These are phyloP conservation scores for Coemansia sp. DNA, from an alignment of 192 early-diverging fungal genomes.

Conservation along the genomic window DNA sequence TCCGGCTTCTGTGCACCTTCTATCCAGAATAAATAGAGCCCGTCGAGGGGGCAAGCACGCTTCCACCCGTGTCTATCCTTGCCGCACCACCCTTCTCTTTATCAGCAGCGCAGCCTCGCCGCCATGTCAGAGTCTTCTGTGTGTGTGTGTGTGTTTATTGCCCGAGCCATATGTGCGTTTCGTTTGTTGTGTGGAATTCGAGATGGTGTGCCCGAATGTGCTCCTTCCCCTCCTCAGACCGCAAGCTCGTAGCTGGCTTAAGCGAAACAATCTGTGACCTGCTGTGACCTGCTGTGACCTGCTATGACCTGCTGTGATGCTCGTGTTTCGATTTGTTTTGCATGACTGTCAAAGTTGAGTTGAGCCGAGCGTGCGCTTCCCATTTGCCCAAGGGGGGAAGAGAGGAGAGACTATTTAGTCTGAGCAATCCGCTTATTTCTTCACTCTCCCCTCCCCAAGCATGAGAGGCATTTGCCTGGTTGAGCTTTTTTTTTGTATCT, in stretches of 20 bases:
- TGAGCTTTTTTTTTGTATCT: slow-evolving; percentile 10
- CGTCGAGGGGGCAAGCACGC: too few relatives aligned
- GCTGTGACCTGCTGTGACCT: too few relatives aligned
- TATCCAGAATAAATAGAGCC: too few relatives aligned
- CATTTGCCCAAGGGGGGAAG: background rate
- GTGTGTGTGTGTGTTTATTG: too few relatives aligned
- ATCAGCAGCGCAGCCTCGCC: background rate
- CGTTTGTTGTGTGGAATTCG: slow-evolving; percentile 1
- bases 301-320: background rate
- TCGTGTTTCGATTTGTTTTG: slow-evolving; percentile 16
- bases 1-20: too few relatives aligned
- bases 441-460: background rate
- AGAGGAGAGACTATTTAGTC: background rate
- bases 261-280: background rate
- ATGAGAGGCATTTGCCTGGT: slow-evolving; percentile 1
- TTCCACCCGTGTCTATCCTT: too few relatives aligned
- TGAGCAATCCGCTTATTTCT: background rate
- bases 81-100: background rate
- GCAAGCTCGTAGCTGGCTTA: background rate
- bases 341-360: background rate
- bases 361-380: background rate
- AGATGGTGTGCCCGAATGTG: slow-evolving; percentile 12
- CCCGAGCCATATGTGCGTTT: too few relatives aligned
- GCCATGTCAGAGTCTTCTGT: background rate
- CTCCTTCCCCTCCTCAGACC: slow-evolving; percentile 6